A percentile compares a stretch with the other conserved stretches of the same genome.
phyloP scores from a whole-genome alignment of 2,329 filamentous ascomycete genomes.

The Trichoderma oligosporum region DNA sequence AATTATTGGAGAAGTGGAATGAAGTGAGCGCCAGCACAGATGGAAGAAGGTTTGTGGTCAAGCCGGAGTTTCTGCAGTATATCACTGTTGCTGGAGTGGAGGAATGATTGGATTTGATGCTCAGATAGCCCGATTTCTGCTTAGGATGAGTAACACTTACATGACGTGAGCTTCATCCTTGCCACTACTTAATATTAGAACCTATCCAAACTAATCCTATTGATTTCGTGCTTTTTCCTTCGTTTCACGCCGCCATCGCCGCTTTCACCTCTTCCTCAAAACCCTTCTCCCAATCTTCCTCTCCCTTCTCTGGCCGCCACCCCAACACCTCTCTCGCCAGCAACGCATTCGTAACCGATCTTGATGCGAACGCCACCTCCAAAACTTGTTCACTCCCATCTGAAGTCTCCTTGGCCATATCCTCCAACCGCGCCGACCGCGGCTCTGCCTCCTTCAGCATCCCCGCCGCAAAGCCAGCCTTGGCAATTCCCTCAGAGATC shows the following conservation, averaged over 20 bases:
- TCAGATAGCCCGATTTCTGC: background rate
- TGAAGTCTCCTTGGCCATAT: conserved; percentile 25
- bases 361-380: conserved; percentile 35
- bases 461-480: conserved; percentile 31
- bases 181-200: too few species aligned
- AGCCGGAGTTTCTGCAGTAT: conserved; percentile 3
- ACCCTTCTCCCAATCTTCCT: conserved; percentile 26
- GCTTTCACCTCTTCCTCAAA: conserved; percentile 24
- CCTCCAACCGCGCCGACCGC: conserved; percentile 28
- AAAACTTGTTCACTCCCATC: conserved; percentile 22
- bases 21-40: conserved; percentile 27
- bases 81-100: background rate
- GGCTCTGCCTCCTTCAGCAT: conserved; percentile 30
- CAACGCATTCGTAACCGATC: conserved; percentile 26
- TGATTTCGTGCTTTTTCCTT: too few species aligned
- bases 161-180: background rate
- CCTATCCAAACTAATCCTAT: too few species aligned
- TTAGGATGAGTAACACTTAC: background rate
- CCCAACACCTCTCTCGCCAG: conserved; percentile 27
- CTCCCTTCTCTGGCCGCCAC: conserved; percentile 33
- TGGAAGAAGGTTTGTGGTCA: background rate
- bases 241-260: conserved; percentile 12
- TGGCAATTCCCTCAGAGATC: conserved; percentile 35
- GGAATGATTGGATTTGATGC: background rate
- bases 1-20: conserved; percentile 26